Percentiles rank a stretch among this genome's conserved stretches.
Conservation (phyloP, 805 yeast genomes). For the Osmozyma mogii region DNA sequence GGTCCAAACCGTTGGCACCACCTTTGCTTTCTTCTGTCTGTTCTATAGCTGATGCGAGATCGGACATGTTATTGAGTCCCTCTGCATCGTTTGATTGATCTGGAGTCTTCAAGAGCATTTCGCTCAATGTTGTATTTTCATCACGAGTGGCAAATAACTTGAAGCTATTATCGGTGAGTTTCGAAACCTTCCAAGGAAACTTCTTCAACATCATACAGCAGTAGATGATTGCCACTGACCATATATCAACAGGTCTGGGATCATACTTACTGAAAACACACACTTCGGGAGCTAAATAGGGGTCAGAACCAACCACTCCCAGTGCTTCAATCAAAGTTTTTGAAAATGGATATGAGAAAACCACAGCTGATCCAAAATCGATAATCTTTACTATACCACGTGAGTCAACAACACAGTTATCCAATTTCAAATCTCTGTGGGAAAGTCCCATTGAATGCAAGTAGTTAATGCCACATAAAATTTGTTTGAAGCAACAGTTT, state of each 20-base stretch:
- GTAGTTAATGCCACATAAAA: slow-evolving; percentile 72
- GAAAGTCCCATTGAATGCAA: slow-evolving; percentile 81
- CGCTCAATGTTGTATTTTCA: slow-evolving; percentile 53
- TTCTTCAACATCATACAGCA: slow-evolving; percentile 88
- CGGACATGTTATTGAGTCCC: slow-evolving; percentile 13
- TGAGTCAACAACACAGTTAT: slow-evolving; percentile 79
- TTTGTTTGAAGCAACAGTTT: slow-evolving; percentile 84
- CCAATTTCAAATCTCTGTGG: slow-evolving; percentile 85
- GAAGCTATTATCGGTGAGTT: slow-evolving; percentile 72
- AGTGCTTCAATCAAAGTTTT: slow-evolving; percentile 65
- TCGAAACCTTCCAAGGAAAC: slow-evolving; percentile 94
- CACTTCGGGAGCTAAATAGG: slow-evolving; percentile 94
- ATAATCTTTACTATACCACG: slow-evolving; percentile 84
- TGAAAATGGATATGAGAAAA: slow-evolving; percentile 79
- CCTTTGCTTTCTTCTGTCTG: slow-evolving; percentile 8
- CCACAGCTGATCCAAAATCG: slow-evolving; percentile 92
- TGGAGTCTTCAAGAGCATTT: slow-evolving; percentile 49
- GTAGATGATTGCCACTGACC: slow-evolving; percentile 88
- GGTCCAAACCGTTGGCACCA: slow-evolving; percentile 31
- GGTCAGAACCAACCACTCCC: slow-evolving; percentile 85
- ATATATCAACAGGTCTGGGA: slow-evolving; percentile 88
- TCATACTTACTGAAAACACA: slow-evolving; percentile 76
- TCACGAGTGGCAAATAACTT: slow-evolving; percentile 73
- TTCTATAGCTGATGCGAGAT: slow-evolving; percentile 14
- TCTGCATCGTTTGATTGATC: slow-evolving; percentile 15